These are phyloP conservation scores for Wickerhamiella azyma DNA, from an alignment of 805 yeast species.

Conservation along the genomic window DNA sequence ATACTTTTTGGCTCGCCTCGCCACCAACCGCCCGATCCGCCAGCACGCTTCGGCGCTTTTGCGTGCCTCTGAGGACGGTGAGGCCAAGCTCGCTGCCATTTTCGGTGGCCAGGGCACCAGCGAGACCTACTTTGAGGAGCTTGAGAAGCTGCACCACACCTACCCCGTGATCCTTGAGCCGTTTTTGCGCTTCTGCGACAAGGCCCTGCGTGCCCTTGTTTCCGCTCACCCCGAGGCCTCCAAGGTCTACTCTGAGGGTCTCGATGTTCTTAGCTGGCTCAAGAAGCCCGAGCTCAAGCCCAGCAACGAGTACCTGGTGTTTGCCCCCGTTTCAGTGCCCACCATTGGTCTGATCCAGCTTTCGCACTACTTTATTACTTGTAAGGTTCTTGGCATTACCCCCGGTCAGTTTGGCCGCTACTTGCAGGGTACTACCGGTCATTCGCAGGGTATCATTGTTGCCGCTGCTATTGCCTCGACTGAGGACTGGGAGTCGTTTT, in stretches of 20 bases:
- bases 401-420: constrained; percentile 75
- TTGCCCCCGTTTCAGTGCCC: constrained; percentile 95
- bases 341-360: constrained; percentile 90
- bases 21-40: constrained; percentile 36
- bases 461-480: constrained; percentile 79
- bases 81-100: constrained; percentile 62
- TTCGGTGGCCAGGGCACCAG: constrained; percentile 99
- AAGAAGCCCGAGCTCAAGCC: constrained; percentile 77
- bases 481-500: constrained; percentile 75
- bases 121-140: constrained; percentile 93
- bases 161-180: constrained; percentile 66
- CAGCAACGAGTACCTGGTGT: constrained; percentile 69
- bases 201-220: constrained; percentile 52
- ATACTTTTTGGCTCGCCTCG: constrained; percentile 52
- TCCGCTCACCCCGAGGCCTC: constrained; percentile 62
- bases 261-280: constrained; percentile 81
- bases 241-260: constrained; percentile 86
- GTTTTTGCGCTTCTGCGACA: constrained; percentile 56
- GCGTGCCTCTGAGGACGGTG: constrained; percentile 41
- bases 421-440: constrained; percentile 36
- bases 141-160: constrained; percentile 66
- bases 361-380: constrained; percentile 81
- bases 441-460: constrained; percentile 53
- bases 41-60: constrained; percentile 47
- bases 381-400: constrained; percentile 66